Conservation (phyloP, 768 basidiomycete genomes). For the Gymnopilus dilepis region DNA sequence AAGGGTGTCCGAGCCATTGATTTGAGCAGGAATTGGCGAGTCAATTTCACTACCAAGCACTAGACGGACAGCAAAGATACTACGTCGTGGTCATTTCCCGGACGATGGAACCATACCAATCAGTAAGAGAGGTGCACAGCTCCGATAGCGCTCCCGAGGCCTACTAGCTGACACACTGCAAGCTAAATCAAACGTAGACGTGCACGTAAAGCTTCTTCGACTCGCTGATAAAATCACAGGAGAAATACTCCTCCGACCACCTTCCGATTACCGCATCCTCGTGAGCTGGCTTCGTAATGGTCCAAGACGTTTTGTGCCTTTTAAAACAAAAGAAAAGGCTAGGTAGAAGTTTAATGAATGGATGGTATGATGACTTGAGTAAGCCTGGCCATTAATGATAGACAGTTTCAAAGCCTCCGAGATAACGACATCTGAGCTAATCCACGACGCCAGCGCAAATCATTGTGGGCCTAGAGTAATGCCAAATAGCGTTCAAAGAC, state of each 20-base stretch:
- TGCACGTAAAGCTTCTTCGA: neutral
- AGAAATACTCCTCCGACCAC: too few relatives aligned
- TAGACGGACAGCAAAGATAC: neutral
- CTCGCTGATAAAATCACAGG: neutral
- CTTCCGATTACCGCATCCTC: neutral
- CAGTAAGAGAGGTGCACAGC: neutral
- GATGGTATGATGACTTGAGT: neutral
- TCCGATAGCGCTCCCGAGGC: neutral
- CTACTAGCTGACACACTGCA: neutral
- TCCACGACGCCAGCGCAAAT: neutral
- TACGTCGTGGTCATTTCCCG: neutral
- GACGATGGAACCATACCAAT: neutral
- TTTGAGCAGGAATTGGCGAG: neutral
- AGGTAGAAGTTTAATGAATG: neutral
- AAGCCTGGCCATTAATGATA: constrained; percentile 5
- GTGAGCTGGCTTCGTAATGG: neutral
- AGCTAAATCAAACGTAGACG: neutral
- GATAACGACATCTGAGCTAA: neutral
- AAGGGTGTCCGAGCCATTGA: neutral
- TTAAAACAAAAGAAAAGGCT: neutral
- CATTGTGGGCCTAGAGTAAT: neutral
- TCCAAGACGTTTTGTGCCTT: neutral
- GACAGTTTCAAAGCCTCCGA: neutral
- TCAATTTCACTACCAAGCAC: neutral
- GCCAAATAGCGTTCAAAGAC: neutral